Percentiles rank a stretch among this genome's conserved stretches.
Evolutionary conservation across 768 basidiomycete genomes (phyloP).

Genomic region (Suillus spraguei): DNA sequence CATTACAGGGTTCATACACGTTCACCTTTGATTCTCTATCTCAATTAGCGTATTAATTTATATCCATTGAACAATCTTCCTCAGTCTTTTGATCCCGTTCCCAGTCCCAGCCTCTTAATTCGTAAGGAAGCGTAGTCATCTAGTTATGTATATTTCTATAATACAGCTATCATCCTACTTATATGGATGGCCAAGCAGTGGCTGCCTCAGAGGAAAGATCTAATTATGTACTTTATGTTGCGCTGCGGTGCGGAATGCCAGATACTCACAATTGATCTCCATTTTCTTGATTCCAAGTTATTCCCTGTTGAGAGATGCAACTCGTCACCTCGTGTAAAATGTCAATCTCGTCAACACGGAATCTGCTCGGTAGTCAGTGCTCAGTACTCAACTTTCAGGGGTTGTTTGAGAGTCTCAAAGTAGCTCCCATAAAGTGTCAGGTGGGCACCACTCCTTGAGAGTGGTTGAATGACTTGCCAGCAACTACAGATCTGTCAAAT

Average conservation of each 20-base stretch:
- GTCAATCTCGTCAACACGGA: not conserved
- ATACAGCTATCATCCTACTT: not conserved
- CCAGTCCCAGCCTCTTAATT: no score
- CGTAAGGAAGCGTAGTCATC: not conserved
- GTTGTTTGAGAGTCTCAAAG: conserved; percentile 35
- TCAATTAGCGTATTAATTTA: no score
- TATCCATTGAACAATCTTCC: no score
- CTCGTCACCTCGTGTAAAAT: no score
- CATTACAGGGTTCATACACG: no score
- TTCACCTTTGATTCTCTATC: no score
- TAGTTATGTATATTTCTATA: not conserved
- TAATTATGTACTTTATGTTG: not conserved
- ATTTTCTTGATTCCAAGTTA: not conserved
- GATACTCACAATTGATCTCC: not conserved
- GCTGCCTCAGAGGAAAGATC: not conserved
- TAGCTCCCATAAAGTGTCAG: conserved; percentile 42
- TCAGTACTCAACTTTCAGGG: conserved; percentile 20
- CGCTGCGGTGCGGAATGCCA: not conserved
- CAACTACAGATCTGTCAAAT: conserved; percentile 42
- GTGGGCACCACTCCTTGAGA: not conserved
- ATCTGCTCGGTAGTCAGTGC: not conserved
- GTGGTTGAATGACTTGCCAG: conserved; percentile 35
- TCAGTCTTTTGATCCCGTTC: no score
- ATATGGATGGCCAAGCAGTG: not conserved
- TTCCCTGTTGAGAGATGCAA: not conserved